These are phyloP conservation scores for Sechiopsis laciniata DNA, from an alignment of 306 rosid species.

Conservation along the genomic window DNA sequence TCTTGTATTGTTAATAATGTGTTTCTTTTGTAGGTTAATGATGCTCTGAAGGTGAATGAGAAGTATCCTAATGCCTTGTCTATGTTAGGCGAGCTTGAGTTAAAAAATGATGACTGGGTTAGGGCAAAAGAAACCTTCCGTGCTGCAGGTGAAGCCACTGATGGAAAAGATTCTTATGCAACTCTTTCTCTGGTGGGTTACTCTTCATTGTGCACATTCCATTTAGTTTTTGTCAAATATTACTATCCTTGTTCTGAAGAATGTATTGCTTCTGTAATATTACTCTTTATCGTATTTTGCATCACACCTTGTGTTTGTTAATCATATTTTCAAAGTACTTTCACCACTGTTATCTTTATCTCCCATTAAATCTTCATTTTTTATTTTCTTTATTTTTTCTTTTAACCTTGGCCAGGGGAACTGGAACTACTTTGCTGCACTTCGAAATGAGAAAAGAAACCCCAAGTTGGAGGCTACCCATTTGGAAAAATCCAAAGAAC, in stretches of 20 bases:
- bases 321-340: constrained; percentile 1
- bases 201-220: constrained; percentile 24
- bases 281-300: constrained; percentile 3
- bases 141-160: constrained; percentile 92
- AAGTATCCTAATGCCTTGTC: constrained; percentile 90
- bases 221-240: constrained; percentile 6
- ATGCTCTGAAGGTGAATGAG: constrained; percentile 81
- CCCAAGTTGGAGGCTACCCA: constrained; percentile 99
- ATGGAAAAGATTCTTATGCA: constrained; percentile 89
- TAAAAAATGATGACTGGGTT: constrained; percentile 97
- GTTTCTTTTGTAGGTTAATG: constrained; percentile 61
- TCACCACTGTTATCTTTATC: neutral
- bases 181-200: constrained; percentile 76
- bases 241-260: too few relatives aligned
- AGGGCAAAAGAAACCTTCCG: constrained; percentile 97
- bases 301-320: neutral
- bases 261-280: neutral
- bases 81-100: constrained; percentile 96
- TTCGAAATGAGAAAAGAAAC: constrained; percentile 94
- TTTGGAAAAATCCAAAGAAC: constrained; percentile 95
- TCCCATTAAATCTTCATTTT: neutral
- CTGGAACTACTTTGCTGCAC: constrained; percentile 98
- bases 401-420: constrained; percentile 64
- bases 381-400: neutral
- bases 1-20: constrained; percentile 14